A percentile compares a stretch with the other conserved stretches of the same genome.
Evolutionary conservation across 2,329 filamentous ascomycete genomes (phyloP).

Genomic region (Sarocladiaceae sp.): DNA sequence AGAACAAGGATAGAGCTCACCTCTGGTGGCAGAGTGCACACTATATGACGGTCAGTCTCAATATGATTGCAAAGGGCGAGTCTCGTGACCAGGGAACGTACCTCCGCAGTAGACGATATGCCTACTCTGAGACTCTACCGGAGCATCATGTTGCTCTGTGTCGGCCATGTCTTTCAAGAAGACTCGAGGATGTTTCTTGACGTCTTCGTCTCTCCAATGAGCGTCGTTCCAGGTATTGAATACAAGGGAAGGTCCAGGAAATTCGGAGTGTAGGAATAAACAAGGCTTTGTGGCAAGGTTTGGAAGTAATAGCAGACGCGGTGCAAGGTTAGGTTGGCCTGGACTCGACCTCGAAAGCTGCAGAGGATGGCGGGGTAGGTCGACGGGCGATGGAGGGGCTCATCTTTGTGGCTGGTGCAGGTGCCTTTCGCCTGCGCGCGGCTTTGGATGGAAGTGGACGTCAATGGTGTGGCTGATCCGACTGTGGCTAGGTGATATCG

Average conservation of each 20-base stretch:
- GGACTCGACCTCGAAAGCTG: not conserved
- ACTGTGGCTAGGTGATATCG: not conserved
- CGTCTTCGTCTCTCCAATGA: not conserved
- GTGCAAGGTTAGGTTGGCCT: constrained; percentile 8
- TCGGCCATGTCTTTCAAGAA: constrained; percentile 45
- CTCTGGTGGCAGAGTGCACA: constrained; percentile 63
- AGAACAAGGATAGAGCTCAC: constrained; percentile 32
- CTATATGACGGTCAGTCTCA: constrained; percentile 28
- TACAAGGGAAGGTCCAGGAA: not conserved
- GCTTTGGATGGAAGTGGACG: too few relatives aligned
- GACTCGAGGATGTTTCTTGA: not conserved
- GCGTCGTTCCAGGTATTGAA: too few relatives aligned
- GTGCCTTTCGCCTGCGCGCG: too few relatives aligned
- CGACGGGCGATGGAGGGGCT: constrained; percentile 4
- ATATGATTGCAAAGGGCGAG: not conserved
- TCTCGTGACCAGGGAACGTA: constrained; percentile 30
- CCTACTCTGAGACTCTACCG: constrained; percentile 45
- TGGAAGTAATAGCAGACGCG: constrained; percentile 2
- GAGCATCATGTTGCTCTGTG: constrained; percentile 40
- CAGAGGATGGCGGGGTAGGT: constrained; percentile 8
- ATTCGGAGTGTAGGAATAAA: not conserved
- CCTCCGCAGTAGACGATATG: constrained; percentile 55
- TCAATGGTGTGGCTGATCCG: not conserved
- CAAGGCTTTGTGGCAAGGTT: not conserved
- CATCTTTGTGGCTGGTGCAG: constrained; percentile 1